A percentile compares a stretch with the other conserved stretches of the same genome.
Evolutionary conservation across 371 early-diverging fungal species (phyloP).

Genomic region (Cladochytrium tenue): DNA sequence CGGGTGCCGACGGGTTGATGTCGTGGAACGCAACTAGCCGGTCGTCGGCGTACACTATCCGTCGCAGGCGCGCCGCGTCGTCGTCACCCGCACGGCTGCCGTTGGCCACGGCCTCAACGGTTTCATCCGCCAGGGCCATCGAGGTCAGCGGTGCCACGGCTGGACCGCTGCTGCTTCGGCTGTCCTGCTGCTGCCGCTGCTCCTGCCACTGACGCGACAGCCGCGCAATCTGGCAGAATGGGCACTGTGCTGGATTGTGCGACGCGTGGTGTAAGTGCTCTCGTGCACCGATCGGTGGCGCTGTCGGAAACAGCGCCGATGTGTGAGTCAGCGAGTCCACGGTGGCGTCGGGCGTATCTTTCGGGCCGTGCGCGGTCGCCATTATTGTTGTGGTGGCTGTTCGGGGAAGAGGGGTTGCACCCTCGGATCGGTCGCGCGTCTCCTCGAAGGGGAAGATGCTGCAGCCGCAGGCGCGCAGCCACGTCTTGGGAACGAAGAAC

Average conservation of each 20-base stretch:
- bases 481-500: conserved; percentile 8
- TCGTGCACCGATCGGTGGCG: background rate
- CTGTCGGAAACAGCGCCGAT: background rate
- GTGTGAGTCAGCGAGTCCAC: background rate
- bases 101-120: background rate
- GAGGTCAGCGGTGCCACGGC: background rate
- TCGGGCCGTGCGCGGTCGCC: background rate
- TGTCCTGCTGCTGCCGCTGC: background rate
- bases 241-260: background rate
- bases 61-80: background rate
- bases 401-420: conserved; percentile 5
- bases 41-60: conserved; percentile 53
- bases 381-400: conserved; percentile 19
- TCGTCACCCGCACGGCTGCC: background rate
- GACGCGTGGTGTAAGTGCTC: background rate
- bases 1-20: conserved; percentile 54
- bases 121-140: background rate
- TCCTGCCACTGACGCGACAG: background rate
- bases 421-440: background rate
- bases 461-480: conserved; percentile 18
- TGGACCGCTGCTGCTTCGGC: background rate
- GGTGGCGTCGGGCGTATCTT: too few relatives aligned
- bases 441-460: conserved; percentile 8
- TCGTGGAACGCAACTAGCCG: conserved; percentile 60
- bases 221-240: background rate